phyloP scores from a whole-genome alignment of 805 yeast genomes.

The Wickerhamomyces rabaulensis region DNA sequence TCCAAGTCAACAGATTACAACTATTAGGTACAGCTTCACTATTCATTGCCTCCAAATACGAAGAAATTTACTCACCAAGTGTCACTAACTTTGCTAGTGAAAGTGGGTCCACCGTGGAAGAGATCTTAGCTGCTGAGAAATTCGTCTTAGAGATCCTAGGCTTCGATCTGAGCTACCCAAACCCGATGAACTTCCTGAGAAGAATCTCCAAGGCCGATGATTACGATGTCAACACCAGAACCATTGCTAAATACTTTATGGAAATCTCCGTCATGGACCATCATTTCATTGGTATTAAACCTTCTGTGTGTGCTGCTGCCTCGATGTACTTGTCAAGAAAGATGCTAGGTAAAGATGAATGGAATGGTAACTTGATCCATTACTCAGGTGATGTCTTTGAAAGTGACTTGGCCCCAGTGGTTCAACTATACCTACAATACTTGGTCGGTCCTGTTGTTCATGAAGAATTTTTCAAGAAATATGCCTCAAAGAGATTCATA shows the following conservation, averaged over 20 bases:
- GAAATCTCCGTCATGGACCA: conserved; percentile 80
- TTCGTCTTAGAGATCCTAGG: conserved; percentile 67
- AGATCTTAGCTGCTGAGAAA: conserved; percentile 81
- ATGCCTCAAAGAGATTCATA: conserved; percentile 84
- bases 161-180: conserved; percentile 80
- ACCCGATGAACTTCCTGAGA: conserved; percentile 89
- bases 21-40: conserved; percentile 81
- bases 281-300: conserved; percentile 69
- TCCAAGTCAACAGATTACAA: conserved; percentile 77
- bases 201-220: conserved; percentile 92
- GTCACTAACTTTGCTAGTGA: conserved; percentile 82
- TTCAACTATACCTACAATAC: conserved; percentile 72
- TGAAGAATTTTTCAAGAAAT: conserved; percentile 90
- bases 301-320: conserved; percentile 83
- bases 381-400: conserved; percentile 88
- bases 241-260: conserved; percentile 80
- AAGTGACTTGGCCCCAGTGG: conserved; percentile 64
- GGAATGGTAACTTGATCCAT: conserved; percentile 85
- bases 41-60: conserved; percentile 89
- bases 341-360: conserved; percentile 63
- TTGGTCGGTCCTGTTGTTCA: conserved; percentile 76
- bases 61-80: conserved; percentile 87
- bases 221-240: conserved; percentile 85
- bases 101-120: conserved; percentile 76
- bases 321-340: conserved; percentile 83